These are phyloP conservation scores for Scytalidium lignicola DNA, from an alignment of 2,329 filamentous ascomycete genomes.

Conservation along the genomic window DNA sequence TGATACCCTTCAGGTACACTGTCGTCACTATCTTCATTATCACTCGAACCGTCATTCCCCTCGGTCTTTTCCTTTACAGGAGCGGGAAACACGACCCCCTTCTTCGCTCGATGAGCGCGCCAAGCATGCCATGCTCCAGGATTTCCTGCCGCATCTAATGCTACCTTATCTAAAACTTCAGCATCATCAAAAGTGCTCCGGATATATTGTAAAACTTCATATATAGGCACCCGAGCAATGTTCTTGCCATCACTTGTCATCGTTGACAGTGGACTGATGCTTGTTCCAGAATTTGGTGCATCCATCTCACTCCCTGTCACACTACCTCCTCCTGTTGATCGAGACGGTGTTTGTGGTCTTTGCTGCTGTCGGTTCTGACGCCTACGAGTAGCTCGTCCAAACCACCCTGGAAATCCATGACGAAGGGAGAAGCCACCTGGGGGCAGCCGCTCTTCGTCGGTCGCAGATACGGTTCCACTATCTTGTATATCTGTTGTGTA, in stretches of 20 bases:
- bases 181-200: slow-evolving; percentile 77
- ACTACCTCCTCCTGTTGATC: slow-evolving; percentile 2
- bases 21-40: slow-evolving; percentile 7
- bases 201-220: slow-evolving; percentile 74
- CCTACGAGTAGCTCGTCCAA: slow-evolving; percentile 52
- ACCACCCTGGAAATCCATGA: slow-evolving; percentile 90
- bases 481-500: slow-evolving; percentile 77
- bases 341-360: slow-evolving; percentile 15
- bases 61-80: slow-evolving; percentile 6
- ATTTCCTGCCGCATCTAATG: slow-evolving; percentile 79
- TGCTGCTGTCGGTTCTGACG: slow-evolving; percentile 36
- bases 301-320: slow-evolving; percentile 19
- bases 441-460: slow-evolving; percentile 75
- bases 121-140: slow-evolving; percentile 93
- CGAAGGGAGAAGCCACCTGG: slow-evolving; percentile 87
- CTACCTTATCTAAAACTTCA: slow-evolving; percentile 69
- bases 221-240: slow-evolving; percentile 39
- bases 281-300: slow-evolving; percentile 11
- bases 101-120: slow-evolving; percentile 61
- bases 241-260: slow-evolving; percentile 1
- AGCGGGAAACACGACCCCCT: slow-evolving; percentile 34
- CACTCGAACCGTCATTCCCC: slow-evolving; percentile 12
- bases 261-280: background rate
- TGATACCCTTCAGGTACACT: slow-evolving; percentile 12
- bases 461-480: slow-evolving; percentile 73